A percentile compares a stretch with the other conserved stretches of the same genome.
These are phyloP conservation scores for Pythium myriotylum DNA, from an alignment of 352 stramenopile species.

Conservation along the genomic window DNA sequence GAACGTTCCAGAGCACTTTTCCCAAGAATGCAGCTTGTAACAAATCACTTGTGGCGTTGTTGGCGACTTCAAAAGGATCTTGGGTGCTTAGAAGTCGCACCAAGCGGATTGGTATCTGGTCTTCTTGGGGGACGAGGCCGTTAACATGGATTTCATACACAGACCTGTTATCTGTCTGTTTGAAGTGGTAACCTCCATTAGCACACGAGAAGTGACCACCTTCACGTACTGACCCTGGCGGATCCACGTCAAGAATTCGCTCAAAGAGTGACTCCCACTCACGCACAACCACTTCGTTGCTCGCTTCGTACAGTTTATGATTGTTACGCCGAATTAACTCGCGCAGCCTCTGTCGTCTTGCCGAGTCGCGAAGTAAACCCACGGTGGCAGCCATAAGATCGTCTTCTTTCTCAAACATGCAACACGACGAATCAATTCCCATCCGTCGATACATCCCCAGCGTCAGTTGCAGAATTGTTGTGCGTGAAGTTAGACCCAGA, in stretches of 20 bases:
- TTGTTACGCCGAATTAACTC: conserved; percentile 35
- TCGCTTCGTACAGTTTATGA: conserved; percentile 38
- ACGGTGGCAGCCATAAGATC: conserved; percentile 32
- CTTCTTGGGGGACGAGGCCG: background rate
- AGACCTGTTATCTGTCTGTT: too few relatives aligned
- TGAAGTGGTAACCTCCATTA: too few relatives aligned
- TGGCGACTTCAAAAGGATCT: conserved; percentile 33
- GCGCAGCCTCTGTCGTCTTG: conserved; percentile 18
- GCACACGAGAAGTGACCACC: too few relatives aligned
- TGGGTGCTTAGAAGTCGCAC: conserved; percentile 6
- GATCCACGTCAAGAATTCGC: conserved; percentile 19
- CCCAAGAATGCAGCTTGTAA: conserved; percentile 35
- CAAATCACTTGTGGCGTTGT: conserved; percentile 19
- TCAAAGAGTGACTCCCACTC: conserved; percentile 55
- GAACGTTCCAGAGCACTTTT: conserved; percentile 43
- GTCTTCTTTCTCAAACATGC: conserved; percentile 31
- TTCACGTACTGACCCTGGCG: conserved; percentile 3
- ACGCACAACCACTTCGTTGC: conserved; percentile 27
- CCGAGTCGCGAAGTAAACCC: conserved; percentile 32
- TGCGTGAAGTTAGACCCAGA: conserved; percentile 49
- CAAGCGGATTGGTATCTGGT: background rate
- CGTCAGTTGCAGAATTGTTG: conserved; percentile 65
- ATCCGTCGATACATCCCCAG: conserved; percentile 65
- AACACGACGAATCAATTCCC: conserved; percentile 29
- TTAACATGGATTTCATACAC: too few relatives aligned